phyloP scores from a whole-genome alignment of 1,284 basidiomycete species.

The Macrocybe sp. region DNA sequence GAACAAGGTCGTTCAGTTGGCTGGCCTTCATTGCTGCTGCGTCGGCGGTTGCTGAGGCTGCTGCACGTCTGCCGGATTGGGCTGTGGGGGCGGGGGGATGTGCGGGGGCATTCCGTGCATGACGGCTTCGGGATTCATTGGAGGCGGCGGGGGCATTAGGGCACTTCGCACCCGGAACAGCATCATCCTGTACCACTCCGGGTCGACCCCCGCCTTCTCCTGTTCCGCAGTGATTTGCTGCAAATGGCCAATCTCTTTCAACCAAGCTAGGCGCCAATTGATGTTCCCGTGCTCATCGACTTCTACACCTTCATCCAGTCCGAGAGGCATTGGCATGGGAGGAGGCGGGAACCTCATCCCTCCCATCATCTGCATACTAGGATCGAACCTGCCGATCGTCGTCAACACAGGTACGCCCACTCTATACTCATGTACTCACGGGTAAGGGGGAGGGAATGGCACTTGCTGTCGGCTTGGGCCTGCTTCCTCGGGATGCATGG shows the following conservation, averaged over 20 bases:
- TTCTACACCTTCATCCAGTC: constrained; percentile 62
- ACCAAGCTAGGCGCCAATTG: constrained; percentile 72
- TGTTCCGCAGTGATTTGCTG: constrained; percentile 71
- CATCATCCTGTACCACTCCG: constrained; percentile 83
- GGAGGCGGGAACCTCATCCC: constrained; percentile 58
- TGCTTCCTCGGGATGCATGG: constrained; percentile 50
- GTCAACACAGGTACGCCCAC: constrained; percentile 2
- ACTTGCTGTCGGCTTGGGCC: constrained; percentile 50
- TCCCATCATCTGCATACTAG: constrained; percentile 59
- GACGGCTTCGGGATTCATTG: constrained; percentile 50
- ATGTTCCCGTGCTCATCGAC: constrained; percentile 73
- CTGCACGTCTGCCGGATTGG: constrained; percentile 31
- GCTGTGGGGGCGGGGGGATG: constrained; percentile 30
- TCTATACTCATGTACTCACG: constrained; percentile 29
- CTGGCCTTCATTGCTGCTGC: constrained; percentile 17
- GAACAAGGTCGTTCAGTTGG: constrained; percentile 4
- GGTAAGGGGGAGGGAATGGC: constrained; percentile 52
- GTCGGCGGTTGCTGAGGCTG: constrained; percentile 28
- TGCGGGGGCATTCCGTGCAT: constrained; percentile 50
- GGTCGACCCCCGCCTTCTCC: constrained; percentile 70
- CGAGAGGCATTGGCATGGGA: constrained; percentile 45
- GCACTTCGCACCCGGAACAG: constrained; percentile 64
- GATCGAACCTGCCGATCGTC: constrained; percentile 49
- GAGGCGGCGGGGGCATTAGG: constrained; percentile 56
- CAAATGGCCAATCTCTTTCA: constrained; percentile 70